Evolutionary conservation across 805 yeast species (phyloP).

Genomic region (Priceomyces castillae): DNA sequence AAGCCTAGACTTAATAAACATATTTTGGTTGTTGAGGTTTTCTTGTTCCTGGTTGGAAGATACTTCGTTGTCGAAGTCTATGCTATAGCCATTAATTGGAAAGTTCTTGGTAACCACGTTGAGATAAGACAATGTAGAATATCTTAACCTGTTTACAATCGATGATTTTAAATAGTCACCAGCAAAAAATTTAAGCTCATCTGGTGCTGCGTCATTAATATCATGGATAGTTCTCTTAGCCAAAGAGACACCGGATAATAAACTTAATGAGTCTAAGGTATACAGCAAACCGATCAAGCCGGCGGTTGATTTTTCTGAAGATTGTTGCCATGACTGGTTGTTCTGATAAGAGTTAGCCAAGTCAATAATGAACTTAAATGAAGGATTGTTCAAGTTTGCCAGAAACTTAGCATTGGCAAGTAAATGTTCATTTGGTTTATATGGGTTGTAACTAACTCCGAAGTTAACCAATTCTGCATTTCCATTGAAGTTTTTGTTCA

Average conservation of each 20-base stretch:
- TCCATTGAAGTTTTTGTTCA: slow-evolving; percentile 45
- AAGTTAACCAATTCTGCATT: slow-evolving; percentile 52
- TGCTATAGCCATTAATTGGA: slow-evolving; percentile 50
- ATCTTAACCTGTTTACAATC: slow-evolving; percentile 24
- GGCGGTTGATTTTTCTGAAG: slow-evolving; percentile 54
- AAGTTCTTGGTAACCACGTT: slow-evolving; percentile 26
- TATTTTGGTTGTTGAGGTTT: slow-evolving; percentile 15
- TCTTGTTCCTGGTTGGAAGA: slow-evolving; percentile 31
- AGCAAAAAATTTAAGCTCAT: slow-evolving; percentile 29
- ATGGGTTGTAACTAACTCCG: slow-evolving; percentile 48
- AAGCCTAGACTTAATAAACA: slow-evolving; percentile 36
- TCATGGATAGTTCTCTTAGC: slow-evolving; percentile 55
- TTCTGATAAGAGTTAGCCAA: slow-evolving; percentile 36
- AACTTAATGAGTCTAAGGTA: slow-evolving; percentile 21
- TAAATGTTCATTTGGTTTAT: slow-evolving; percentile 48
- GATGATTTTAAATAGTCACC: slow-evolving; percentile 39
- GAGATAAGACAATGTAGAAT: slow-evolving; percentile 19
- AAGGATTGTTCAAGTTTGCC: slow-evolving; percentile 47
- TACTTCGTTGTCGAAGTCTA: slow-evolving; percentile 61
- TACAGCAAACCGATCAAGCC: slow-evolving; percentile 52
- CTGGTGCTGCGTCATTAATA: slow-evolving; percentile 51
- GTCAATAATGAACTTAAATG: slow-evolving; percentile 39
- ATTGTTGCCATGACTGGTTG: slow-evolving; percentile 49
- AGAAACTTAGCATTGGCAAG: slow-evolving; percentile 43
- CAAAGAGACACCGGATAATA: slow-evolving; percentile 55